These are phyloP conservation scores for Botrytis paeoniae DNA, from an alignment of 2,329 filamentous ascomycete genomes.

Conservation along the genomic window DNA sequence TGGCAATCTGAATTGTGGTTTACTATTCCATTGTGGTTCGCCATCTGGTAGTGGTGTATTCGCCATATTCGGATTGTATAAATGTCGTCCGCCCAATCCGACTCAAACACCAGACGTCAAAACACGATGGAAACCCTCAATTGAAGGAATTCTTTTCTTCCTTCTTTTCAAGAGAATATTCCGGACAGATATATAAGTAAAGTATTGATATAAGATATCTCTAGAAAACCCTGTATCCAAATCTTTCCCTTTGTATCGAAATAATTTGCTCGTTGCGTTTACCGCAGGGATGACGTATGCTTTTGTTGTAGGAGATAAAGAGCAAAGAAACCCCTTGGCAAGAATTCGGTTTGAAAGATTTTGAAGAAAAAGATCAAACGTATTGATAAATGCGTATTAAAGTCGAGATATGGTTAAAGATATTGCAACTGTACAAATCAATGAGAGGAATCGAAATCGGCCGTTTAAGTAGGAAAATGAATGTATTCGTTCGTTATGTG, in stretches of 20 bases:
- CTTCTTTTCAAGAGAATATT: neutral
- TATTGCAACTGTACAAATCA: neutral
- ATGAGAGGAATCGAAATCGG: neutral
- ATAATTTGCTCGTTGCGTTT: neutral
- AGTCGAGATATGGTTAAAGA: neutral
- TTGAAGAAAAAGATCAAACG: neutral
- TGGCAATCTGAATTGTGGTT: constrained; percentile 36
- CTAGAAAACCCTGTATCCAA: neutral
- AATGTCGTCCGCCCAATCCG: neutral
- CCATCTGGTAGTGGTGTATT: constrained; percentile 5
- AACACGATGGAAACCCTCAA: neutral
- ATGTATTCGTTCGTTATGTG: constrained; percentile 1
- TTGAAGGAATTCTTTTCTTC: neutral
- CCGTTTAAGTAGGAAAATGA: neutral
- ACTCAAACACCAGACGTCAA: neutral
- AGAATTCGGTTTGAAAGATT: neutral
- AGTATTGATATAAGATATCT: neutral
- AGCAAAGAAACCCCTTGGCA: neutral
- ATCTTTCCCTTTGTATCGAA: neutral
- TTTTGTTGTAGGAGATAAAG: neutral
- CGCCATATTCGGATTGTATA: constrained; percentile 1
- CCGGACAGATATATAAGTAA: neutral
- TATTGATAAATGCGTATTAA: neutral
- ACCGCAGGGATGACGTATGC: constrained; percentile 16
- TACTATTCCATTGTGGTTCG: constrained; percentile 37